Conservation (phyloP, 2,329 filamentous ascomycete species). For the Penicillium corylophilum region DNA sequence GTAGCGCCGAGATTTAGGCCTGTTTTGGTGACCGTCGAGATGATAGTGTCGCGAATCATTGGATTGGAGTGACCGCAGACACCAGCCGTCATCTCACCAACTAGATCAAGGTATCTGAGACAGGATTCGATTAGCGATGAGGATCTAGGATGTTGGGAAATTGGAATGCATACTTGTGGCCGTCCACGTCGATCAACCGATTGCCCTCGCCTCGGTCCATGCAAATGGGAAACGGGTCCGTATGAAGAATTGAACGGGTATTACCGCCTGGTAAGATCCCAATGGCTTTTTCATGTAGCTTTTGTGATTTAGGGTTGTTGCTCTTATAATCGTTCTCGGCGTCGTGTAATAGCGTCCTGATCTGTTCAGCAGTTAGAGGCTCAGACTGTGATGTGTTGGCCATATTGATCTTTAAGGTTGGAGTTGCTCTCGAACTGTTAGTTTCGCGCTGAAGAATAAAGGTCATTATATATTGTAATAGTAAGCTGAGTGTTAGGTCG, state of each 20-base stretch:
- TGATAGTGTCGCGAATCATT: slow-evolving; percentile 52
- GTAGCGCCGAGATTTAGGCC: slow-evolving; percentile 59
- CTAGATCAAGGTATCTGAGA: slow-evolving; percentile 55
- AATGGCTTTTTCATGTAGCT: slow-evolving; percentile 19
- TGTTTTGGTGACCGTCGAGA: slow-evolving; percentile 40
- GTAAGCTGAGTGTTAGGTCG: not conserved
- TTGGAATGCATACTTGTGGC: slow-evolving; percentile 10
- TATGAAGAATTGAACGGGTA: slow-evolving; percentile 27
- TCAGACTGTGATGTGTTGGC: not conserved
- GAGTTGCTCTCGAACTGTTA: not conserved
- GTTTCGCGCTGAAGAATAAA: not conserved
- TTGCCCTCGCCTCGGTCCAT: slow-evolving; percentile 12
- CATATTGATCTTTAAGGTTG: not conserved
- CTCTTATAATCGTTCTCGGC: not conserved
- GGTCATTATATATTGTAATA: not conserved
- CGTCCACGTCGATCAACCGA: slow-evolving; percentile 16
- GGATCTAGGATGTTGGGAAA: not conserved
- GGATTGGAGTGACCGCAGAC: slow-evolving; percentile 66
- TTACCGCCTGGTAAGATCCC: slow-evolving; percentile 32
- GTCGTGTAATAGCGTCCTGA: not conserved
- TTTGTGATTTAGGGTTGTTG: slow-evolving; percentile 9
- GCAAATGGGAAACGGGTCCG: slow-evolving; percentile 17
- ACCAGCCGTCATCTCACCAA: slow-evolving; percentile 64
- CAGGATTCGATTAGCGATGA: not conserved
- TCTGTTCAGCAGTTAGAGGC: not conserved